phyloP scores from a whole-genome alignment of 2,329 filamentous ascomycete species.

The Tolypocladium cylindrosporum region DNA sequence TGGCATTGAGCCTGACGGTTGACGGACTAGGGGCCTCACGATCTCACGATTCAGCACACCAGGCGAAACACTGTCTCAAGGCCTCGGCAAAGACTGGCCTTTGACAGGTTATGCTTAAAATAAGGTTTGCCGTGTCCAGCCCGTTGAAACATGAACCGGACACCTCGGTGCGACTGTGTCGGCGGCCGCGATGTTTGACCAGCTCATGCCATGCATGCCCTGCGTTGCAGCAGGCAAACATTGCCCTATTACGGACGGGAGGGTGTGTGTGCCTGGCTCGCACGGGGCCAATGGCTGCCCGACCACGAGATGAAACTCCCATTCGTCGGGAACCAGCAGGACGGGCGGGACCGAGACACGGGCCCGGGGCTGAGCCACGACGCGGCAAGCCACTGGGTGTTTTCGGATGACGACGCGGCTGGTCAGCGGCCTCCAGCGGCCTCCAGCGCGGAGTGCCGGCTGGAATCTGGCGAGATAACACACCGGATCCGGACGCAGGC shows the following conservation, averaged over 20 bases:
- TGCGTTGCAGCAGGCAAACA: background rate
- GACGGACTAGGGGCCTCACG: too few relatives aligned
- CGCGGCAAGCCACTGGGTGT: background rate
- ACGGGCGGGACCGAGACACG: background rate
- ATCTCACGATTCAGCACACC: too few relatives aligned
- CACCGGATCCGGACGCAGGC: too few relatives aligned
- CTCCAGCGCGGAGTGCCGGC: too few relatives aligned
- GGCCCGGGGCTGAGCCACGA: background rate
- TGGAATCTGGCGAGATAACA: too few relatives aligned
- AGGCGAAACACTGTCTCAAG: background rate
- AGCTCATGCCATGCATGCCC: background rate
- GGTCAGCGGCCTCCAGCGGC: background rate
- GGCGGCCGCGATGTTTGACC: background rate
- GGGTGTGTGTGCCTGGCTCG: background rate
- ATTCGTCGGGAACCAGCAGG: background rate
- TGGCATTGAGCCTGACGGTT: too few relatives aligned
- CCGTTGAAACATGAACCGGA: background rate
- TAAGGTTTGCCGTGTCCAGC: background rate
- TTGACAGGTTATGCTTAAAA: background rate
- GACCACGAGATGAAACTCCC: background rate
- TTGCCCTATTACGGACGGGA: background rate
- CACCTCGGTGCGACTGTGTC: background rate
- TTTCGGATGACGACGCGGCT: background rate
- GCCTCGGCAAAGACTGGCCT: background rate
- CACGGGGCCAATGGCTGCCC: background rate